These are phyloP conservation scores for Cudoniella acicularis DNA, from an alignment of 495 filamentous ascomycete genomes.

Conservation along the genomic window DNA sequence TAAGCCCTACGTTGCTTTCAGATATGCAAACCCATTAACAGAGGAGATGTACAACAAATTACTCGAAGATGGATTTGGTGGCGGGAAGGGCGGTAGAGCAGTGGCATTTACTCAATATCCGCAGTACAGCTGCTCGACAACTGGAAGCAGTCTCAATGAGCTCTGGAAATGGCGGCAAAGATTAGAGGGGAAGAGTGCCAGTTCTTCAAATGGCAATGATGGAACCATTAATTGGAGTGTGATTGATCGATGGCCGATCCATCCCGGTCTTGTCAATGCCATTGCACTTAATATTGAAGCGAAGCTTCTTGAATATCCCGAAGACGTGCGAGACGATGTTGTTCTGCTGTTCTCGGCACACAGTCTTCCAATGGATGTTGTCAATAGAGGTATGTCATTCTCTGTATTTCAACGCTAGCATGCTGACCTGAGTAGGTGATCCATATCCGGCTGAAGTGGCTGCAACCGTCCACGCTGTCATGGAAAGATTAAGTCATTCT, in stretches of 20 bases:
- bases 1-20: conserved; percentile 98
- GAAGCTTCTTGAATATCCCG: conserved; percentile 76
- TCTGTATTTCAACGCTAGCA: not conserved
- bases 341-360: conserved; percentile 94
- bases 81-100: conserved; percentile 80
- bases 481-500: conserved; percentile 78
- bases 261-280: conserved; percentile 84
- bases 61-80: conserved; percentile 83
- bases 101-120: conserved; percentile 99
- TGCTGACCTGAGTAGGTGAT: conserved; percentile 56
- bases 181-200: conserved; percentile 67
- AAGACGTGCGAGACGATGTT: conserved; percentile 70
- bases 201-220: conserved; percentile 33
- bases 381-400: conserved; percentile 68
- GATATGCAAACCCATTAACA: conserved; percentile 90
- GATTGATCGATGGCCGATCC: conserved; percentile 94
- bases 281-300: conserved; percentile 88
- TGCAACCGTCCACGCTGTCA: conserved; percentile 95
- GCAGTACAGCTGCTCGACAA: conserved; percentile 98
- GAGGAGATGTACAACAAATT: conserved; percentile 85
- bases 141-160: conserved; percentile 93
- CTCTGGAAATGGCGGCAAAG: conserved; percentile 93
- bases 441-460: conserved; percentile 96
- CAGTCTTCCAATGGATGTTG: conserved; percentile 93
- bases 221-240: conserved; percentile 93